A percentile compares a stretch with the other conserved stretches of the same genome.
Conservation (phyloP, 345 rosid genomes). For the Brassica juncea region DNA sequence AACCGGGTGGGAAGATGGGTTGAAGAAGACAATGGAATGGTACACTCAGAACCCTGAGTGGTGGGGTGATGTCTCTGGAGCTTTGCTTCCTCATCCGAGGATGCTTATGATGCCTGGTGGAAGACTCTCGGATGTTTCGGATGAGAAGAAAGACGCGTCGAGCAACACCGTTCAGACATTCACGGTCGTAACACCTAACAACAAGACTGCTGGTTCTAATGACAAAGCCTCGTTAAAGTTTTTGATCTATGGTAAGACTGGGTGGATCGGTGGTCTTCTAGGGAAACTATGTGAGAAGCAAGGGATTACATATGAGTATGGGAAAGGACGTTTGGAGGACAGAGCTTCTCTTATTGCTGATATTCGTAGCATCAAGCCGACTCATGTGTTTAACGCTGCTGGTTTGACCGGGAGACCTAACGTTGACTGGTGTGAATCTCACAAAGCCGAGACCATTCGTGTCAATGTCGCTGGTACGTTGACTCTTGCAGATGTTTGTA, state of each 20-base stretch:
- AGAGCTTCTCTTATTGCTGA: slow-evolving; percentile 51
- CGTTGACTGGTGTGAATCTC: slow-evolving; percentile 65
- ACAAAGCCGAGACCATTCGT: slow-evolving; percentile 52
- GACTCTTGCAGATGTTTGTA: slow-evolving; percentile 57
- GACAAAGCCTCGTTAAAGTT: slow-evolving; percentile 44
- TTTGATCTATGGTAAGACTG: slow-evolving; percentile 55
- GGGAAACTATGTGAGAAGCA: slow-evolving; percentile 49
- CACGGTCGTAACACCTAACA: slow-evolving; percentile 54
- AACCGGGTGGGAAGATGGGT: slow-evolving; percentile 60
- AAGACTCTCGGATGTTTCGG: slow-evolving; percentile 45
- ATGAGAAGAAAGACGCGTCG: slow-evolving; percentile 41
- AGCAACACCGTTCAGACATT: slow-evolving; percentile 49
- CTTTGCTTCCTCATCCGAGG: slow-evolving; percentile 61
- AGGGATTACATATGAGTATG: slow-evolving; percentile 49
- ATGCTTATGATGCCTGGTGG: slow-evolving; percentile 72
- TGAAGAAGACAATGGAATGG: slow-evolving; percentile 61
- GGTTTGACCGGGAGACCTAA: slow-evolving; percentile 67
- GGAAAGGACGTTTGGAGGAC: slow-evolving; percentile 57
- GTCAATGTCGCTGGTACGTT: slow-evolving; percentile 54
- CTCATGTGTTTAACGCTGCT: slow-evolving; percentile 61
- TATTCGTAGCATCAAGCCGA: slow-evolving; percentile 43
- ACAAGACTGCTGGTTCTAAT: slow-evolving; percentile 23
- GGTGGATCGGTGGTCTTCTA: slow-evolving; percentile 61
- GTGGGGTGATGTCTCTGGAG: slow-evolving; percentile 70
- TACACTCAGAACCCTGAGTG: slow-evolving; percentile 52